Evolutionary conservation across 805 yeast species (phyloP).

Genomic region (Cephaloascus fragrans): DNA sequence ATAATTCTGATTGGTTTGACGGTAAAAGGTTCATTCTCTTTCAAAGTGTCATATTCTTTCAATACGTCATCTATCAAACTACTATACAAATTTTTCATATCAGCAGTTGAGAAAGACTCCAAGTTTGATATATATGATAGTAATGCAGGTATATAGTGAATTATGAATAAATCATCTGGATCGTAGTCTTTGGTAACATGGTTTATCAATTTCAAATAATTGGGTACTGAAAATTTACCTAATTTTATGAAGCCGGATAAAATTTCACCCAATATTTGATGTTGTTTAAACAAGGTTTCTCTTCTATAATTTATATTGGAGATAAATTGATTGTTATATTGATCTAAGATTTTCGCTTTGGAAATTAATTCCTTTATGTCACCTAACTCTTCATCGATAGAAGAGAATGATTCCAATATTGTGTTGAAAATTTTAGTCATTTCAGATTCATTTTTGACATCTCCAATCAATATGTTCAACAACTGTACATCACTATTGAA

Average conservation of each 20-base stretch:
- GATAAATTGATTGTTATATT: slow-evolving; percentile 28
- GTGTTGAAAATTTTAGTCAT: background rate
- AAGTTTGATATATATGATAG: slow-evolving; percentile 33
- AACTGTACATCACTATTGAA: slow-evolving; percentile 14
- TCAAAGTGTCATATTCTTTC: slow-evolving; percentile 18
- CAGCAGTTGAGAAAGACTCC: slow-evolving; percentile 20
- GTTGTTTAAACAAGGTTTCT: slow-evolving; percentile 52
- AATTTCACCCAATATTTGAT: slow-evolving; percentile 63
- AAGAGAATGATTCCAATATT: slow-evolving; percentile 44
- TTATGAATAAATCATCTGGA: slow-evolving; percentile 52
- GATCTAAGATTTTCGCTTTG: slow-evolving; percentile 42
- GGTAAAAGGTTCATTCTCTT: slow-evolving; percentile 30
- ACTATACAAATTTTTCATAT: slow-evolving; percentile 26
- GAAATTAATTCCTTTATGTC: slow-evolving; percentile 40
- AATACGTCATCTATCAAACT: slow-evolving; percentile 10
- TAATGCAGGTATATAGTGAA: slow-evolving; percentile 59
- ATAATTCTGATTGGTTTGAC: slow-evolving; percentile 39
- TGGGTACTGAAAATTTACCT: slow-evolving; percentile 15
- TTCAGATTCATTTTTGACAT: too few species aligned
- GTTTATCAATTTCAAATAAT: slow-evolving; percentile 28
- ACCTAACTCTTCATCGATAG: slow-evolving; percentile 46
- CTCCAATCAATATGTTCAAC: too few species aligned
- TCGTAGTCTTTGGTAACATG: slow-evolving; percentile 35
- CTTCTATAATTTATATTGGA: slow-evolving; percentile 44
- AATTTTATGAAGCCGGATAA: slow-evolving; percentile 38